phyloP scores from a whole-genome alignment of 2,329 filamentous ascomycete species.

The Phaeosphaeria sp. region DNA sequence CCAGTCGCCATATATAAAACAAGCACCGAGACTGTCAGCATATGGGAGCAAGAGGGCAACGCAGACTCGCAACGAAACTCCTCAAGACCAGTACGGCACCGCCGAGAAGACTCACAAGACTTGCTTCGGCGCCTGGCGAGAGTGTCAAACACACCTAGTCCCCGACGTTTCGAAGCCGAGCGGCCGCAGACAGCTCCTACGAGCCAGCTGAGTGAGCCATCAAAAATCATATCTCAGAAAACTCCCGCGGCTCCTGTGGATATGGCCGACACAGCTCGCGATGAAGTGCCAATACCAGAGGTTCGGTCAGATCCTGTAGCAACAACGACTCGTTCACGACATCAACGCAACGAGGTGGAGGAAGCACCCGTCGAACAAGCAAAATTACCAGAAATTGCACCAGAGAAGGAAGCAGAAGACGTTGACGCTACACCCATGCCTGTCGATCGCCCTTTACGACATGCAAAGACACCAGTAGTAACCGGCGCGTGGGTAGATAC shows the following conservation, averaged over 20 bases:
- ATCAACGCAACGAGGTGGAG: conserved; percentile 12
- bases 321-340: not conserved
- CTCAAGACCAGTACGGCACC: conserved; percentile 35
- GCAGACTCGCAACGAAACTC: conserved; percentile 29
- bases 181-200: conserved; percentile 31
- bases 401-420: conserved; percentile 12
- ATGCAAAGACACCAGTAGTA: conserved; percentile 53
- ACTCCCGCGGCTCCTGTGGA: not conserved
- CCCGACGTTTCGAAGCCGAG: conserved; percentile 32
- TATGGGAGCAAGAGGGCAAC: conserved; percentile 35
- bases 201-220: conserved; percentile 19
- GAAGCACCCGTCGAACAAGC: conserved; percentile 12
- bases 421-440: conserved; percentile 40
- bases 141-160: conserved; percentile 56
- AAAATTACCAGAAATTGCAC: conserved; percentile 5
- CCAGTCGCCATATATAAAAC: conserved; percentile 43
- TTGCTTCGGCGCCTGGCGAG: conserved; percentile 55
- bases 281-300: conserved; percentile 6
- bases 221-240: conserved; percentile 12
- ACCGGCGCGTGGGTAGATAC: conserved; percentile 59
- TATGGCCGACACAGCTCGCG: conserved; percentile 1
- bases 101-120: conserved; percentile 53
- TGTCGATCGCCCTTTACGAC: conserved; percentile 22
- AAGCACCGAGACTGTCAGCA: conserved; percentile 40
- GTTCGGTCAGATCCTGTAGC: conserved; percentile 4